Percentiles rank a stretch among this genome's conserved stretches.
phyloP scores from a whole-genome alignment of 495 filamentous ascomycete species.

The Neurospora sp. region DNA sequence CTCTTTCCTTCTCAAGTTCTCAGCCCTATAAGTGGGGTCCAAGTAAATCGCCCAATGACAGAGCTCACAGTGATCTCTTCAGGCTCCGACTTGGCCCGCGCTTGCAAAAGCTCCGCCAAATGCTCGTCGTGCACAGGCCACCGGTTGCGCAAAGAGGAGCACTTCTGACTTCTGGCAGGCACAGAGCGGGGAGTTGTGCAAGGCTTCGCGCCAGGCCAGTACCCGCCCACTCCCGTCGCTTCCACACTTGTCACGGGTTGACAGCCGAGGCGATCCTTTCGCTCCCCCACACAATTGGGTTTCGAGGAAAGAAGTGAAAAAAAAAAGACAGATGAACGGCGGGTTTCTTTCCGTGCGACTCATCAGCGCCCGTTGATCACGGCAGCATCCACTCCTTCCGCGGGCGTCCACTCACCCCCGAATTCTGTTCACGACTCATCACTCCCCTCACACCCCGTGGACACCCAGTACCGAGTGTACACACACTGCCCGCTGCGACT shows the following conservation, averaged over 20 bases:
- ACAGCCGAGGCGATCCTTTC: background rate
- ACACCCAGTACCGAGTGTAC: background rate
- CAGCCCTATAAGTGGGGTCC: background rate
- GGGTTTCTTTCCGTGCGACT: background rate
- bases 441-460: background rate
- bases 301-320: background rate
- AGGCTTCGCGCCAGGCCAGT: background rate
- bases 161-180: background rate
- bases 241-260: background rate
- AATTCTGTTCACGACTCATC: background rate
- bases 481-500: background rate
- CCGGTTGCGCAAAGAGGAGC: background rate
- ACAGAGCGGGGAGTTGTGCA: background rate
- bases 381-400: background rate
- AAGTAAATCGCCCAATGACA: background rate
- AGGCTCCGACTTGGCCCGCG: background rate
- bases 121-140: background rate
- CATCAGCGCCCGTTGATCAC: background rate
- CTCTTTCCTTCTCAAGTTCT: background rate
- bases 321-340: background rate
- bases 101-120: background rate
- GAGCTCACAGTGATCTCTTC: background rate
- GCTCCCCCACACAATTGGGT: background rate
- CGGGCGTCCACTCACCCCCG: background rate
- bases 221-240: background rate